A percentile compares a stretch with the other conserved stretches of the same genome.
Evolutionary conservation across 306 rosid species (phyloP).

Genomic region (Medicago arabica): DNA sequence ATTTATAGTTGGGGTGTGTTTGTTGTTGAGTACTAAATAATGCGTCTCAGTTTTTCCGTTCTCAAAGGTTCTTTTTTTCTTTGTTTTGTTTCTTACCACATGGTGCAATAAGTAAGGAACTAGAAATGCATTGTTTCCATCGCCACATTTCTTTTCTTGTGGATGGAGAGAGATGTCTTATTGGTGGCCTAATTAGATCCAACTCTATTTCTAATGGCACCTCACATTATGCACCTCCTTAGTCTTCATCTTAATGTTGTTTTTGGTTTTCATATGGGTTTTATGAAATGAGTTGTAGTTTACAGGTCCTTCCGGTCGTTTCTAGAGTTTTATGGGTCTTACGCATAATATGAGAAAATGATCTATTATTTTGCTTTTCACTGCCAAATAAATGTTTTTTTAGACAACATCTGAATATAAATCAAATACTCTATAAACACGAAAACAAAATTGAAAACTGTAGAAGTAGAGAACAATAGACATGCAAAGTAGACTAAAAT

Average conservation of each 20-base stretch:
- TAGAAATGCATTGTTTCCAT: constrained; percentile 31
- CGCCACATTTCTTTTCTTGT: constrained; percentile 22
- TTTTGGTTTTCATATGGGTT: too few relatives aligned
- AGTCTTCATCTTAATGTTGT: background rate
- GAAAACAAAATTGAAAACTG: too few relatives aligned
- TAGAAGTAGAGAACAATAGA: too few relatives aligned
- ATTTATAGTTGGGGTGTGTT: constrained; percentile 12
- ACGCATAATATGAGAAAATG: too few relatives aligned
- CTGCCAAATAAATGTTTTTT: too few relatives aligned
- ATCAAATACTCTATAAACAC: too few relatives aligned
- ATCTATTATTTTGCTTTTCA: too few relatives aligned
- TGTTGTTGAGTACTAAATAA: background rate
- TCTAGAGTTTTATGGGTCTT: too few relatives aligned
- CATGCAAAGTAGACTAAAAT: too few relatives aligned
- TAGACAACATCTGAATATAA: too few relatives aligned
- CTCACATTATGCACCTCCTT: background rate
- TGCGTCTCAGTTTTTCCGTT: background rate
- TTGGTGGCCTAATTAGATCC: constrained; percentile 34
- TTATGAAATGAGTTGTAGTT: too few relatives aligned
- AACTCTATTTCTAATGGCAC: background rate
- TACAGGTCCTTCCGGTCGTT: too few relatives aligned
- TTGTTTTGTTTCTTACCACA: background rate
- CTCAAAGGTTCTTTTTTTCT: background rate
- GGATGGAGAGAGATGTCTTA: constrained; percentile 26
- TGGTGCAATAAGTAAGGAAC: background rate